Evolutionary conservation across 2,329 filamentous ascomycete genomes (phyloP).

Genomic region (Didymella keratinophila): DNA sequence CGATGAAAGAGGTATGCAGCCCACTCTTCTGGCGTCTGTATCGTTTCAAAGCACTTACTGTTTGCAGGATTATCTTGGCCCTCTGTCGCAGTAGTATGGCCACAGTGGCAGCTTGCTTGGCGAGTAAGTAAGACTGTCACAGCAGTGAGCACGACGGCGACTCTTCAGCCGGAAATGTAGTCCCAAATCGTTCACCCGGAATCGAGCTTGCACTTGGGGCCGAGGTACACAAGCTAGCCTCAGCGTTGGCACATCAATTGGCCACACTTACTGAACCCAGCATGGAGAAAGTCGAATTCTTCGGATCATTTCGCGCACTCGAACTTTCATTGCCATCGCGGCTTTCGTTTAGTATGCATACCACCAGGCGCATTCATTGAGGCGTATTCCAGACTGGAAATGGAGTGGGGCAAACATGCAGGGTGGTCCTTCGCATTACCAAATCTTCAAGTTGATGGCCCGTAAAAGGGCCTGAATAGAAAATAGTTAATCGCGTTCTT

Average conservation of each 20-base stretch:
- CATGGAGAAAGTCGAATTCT: neutral
- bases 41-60: constrained; percentile 23
- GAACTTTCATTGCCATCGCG: neutral
- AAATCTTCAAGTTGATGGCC: constrained; percentile 19
- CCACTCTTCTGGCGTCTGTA: constrained; percentile 2
- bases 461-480: constrained; percentile 40
- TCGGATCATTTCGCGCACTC: neutral
- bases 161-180: neutral
- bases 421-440: constrained; percentile 19
- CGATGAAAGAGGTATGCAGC: constrained; percentile 77
- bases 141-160: neutral
- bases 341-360: constrained; percentile 1
- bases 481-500: constrained; percentile 28
- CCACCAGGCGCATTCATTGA: constrained; percentile 2
- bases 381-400: constrained; percentile 11
- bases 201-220: neutral
- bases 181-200: neutral
- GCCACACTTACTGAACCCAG: neutral
- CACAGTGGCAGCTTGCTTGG: constrained; percentile 1
- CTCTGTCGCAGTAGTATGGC: constrained; percentile 39
- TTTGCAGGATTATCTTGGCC: constrained; percentile 52
- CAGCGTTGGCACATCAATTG: too few species aligned
- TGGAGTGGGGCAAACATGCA: constrained; percentile 3
- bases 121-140: neutral
- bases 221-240: neutral